Percentiles rank a stretch among this genome's conserved stretches.
Evolutionary conservation across 495 filamentous ascomycete species (phyloP).

Genomic region (Lepraria neglecta): DNA sequence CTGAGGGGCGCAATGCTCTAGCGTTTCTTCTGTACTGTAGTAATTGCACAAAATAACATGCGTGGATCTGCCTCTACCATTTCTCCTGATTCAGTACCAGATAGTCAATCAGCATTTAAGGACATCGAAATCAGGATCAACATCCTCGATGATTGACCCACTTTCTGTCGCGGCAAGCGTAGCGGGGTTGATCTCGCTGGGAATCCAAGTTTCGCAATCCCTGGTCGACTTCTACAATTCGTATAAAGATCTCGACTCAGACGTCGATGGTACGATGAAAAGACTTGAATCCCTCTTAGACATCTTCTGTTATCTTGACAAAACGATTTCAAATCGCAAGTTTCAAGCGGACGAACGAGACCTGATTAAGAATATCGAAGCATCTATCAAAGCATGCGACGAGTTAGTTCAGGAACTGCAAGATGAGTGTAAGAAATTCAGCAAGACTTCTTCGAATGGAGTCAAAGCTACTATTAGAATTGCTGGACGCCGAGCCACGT

Average conservation of each 20-base stretch:
- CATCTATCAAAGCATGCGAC: conserved; percentile 15
- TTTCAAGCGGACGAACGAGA: conserved; percentile 25
- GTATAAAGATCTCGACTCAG: conserved; percentile 28
- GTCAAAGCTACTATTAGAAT: conserved; percentile 20
- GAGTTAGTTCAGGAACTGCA: conserved; percentile 17
- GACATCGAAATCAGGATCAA: no score
- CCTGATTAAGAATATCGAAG: conserved; percentile 28
- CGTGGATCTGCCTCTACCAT: no score
- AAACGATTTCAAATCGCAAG: conserved; percentile 24
- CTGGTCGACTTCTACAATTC: conserved; percentile 30
- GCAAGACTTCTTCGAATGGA: neutral
- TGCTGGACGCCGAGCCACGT: conserved; percentile 26
- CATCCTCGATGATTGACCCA: conserved; percentile 33
- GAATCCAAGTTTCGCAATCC: conserved; percentile 30
- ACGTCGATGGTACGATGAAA: conserved; percentile 32
- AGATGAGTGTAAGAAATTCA: conserved; percentile 28
- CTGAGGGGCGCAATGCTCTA: neutral
- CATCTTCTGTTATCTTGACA: conserved; percentile 25
- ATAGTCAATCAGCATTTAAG: no score
- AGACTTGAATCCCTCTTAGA: conserved; percentile 23
- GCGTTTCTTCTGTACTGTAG: neutral
- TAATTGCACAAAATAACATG: neutral
- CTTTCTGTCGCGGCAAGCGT: conserved; percentile 31
- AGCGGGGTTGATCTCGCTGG: conserved; percentile 31
- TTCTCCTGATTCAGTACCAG: neutral